Evolutionary conservation across 2,329 filamentous ascomycete genomes (phyloP), one percentile per base, ranked within the genome.

Genomic region (Ophiocordyceps australis): DNA sequence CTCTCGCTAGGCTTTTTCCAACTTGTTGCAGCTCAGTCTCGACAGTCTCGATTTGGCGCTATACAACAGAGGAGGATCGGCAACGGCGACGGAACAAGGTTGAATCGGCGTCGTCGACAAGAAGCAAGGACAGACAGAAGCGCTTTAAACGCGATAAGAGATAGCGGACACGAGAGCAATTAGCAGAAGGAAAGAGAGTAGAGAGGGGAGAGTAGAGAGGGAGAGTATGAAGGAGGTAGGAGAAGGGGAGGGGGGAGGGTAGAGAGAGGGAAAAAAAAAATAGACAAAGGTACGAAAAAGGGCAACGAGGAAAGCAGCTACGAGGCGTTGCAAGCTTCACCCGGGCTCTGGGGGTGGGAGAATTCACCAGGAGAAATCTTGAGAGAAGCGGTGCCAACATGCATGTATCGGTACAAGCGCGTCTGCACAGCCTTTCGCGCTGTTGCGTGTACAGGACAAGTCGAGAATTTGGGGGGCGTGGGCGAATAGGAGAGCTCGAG

Each of bases 231-330:
- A 9, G 18, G 11, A 10, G 18, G 14, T 16, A n/a, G 10, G 22
- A 17, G 29, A 11, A 17, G 23, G 12, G 15, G 14, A 17, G 8
- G 14, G 21, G n/a, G 18, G 12, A 18, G 11, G 15, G 17, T 14
- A 9, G 9, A 10, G 13, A 16, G 12, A n/a, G n/a, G n/a, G n/a
- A n/a, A n/a, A n/a, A n/a, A n/a, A n/a, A n/a, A n/a, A n/a, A n/a
- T n/a, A n/a, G n/a, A n/a, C n/a, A 25, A 17, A 23, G 20, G 14
- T 16, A 16, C 9, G 11, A 12, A 20, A 10, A 12, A 18, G 20
- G 16, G 12, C 17, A 26, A 26, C n/a, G n/a, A 23, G 22, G 22
- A 24, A 24, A 23, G 24, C 28, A 23, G 28, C 28, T 16, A 26
- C 23, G 24, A 19, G 23, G 20, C 28, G 23, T 22, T 23, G n/a